Evolutionary conservation across 139 green algal genomes (phyloP).

Genomic region (Parachlorella kessleri): DNA sequence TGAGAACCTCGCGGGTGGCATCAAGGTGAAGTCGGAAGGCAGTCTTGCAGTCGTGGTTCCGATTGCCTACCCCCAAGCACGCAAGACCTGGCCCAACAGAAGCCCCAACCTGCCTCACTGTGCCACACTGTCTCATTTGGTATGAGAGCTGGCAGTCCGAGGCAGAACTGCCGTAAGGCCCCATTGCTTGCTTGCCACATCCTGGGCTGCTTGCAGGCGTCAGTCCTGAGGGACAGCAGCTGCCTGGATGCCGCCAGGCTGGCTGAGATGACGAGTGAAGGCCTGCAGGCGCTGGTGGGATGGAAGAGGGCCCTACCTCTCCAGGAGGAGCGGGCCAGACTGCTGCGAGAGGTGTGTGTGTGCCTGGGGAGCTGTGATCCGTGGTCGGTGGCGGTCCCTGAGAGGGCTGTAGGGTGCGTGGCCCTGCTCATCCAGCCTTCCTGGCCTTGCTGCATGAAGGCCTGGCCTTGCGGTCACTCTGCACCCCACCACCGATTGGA

Average conservation of each 20-base stretch:
- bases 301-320: constrained; percentile 69
- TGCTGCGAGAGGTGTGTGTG: constrained; percentile 78
- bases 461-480: no score
- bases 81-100: no score
- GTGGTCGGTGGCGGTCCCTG: background rate
- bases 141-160: background rate
- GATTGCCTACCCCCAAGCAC: no score
- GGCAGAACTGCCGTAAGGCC: background rate
- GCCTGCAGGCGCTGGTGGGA: constrained; percentile 55
- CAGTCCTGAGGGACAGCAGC: constrained; percentile 52
- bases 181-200: background rate
- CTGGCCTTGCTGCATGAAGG: no score
- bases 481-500: no score
- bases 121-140: background rate
- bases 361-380: background rate
- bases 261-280: constrained; percentile 29
- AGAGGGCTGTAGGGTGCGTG: background rate
- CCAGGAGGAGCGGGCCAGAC: constrained; percentile 81
- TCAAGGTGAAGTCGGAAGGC: constrained; percentile 57
- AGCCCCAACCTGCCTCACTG: no score
- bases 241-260: constrained; percentile 59
- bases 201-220: constrained; percentile 20
- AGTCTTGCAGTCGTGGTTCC: background rate
- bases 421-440: no score
- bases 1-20: constrained; percentile 77